Base-by-base conservation (phyloP, 2,329 filamentous ascomycete species). In the Arthroderma uncinatum region DNA sequence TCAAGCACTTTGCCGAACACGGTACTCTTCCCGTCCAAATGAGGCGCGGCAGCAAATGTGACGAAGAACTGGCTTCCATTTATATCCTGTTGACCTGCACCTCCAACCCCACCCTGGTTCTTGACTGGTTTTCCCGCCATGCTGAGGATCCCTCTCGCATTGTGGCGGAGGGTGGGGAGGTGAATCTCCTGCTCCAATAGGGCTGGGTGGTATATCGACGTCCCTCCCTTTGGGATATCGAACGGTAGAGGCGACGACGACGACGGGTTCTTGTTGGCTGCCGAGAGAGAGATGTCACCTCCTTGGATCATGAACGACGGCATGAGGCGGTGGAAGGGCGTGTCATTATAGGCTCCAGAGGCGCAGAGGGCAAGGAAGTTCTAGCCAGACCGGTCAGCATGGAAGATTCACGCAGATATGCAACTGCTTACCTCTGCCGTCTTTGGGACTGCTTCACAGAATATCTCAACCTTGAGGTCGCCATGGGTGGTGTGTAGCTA, bases 381-480 rank as follows among this genome's bases (percentile, higher is more conserved):
- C 74, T 79, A 68, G 9, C 6, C 23, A 19, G 53, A 37, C 25
- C 28, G 25, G 14, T 50, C 28, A 50, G 47, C n/a, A 16, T 33
- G 25, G 14, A 21, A 19, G 5, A 2, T 3, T 4, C 16, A 50
- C 6, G 47, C 28, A 1, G 4, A 19, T 48, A 30, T 8, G n/a
- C 4, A 33, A 1, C 19, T 19, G 64, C 74, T 57, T 75, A 86
- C 86, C 75, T 95, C 88, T 61, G 90, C 86, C 0, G 93, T 95
- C 71, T 92, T 91, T 61, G 93, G 93, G 33, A 95, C 89, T 64
- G 87, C 85, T 71, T 96, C 89, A 76, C 92, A 97, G 76, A 96
- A 97, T 63, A 98, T 78, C 73, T 97, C 93, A 65, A 97, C 82
- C 76, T 97, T 98, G 70, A 98, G 80, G 73, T 93, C 86, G 69